These are phyloP conservation scores for Mucor indicus DNA, from an alignment of 371 early-diverging fungal genomes.

Conservation along the genomic window DNA sequence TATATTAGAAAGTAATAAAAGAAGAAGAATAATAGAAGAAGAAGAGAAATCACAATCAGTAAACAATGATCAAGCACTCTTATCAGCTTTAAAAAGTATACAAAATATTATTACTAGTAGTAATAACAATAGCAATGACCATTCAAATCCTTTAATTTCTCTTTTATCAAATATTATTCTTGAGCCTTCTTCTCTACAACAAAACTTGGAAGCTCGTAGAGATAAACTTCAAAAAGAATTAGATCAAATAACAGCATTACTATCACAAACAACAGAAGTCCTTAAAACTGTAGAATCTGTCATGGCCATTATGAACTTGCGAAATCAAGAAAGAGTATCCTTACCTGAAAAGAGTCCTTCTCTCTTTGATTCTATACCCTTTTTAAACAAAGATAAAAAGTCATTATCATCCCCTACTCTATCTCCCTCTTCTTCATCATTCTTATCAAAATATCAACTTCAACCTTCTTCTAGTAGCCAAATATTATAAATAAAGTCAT, in stretches of 20 bases:
- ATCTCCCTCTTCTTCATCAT: not conserved
- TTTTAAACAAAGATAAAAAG: conserved; percentile 3
- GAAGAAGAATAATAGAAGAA: no score
- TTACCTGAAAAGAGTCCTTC: conserved; percentile 7
- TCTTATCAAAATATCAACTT: conserved; percentile 5
- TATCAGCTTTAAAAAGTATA: no score
- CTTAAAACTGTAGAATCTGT: conserved; percentile 33
- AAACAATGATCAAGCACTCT: no score
- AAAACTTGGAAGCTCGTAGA: conserved; percentile 22
- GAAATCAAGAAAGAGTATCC: not conserved
- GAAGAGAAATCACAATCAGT: no score
- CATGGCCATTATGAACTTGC: conserved; percentile 15
- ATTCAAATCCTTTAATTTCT: conserved; percentile 4
- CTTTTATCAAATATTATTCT: conserved; percentile 16
- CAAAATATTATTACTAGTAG: no score
- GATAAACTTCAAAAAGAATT: conserved; percentile 33
- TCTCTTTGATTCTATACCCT: conserved; percentile 16
- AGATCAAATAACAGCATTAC: conserved; percentile 24
- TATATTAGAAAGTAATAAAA: no score
- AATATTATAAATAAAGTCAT: no score
- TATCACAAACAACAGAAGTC: conserved; percentile 34
- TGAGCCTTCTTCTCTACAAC: conserved; percentile 24
- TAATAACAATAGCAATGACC: not conserved
- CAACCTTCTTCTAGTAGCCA: no score
- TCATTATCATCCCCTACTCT: not conserved